Evolutionary conservation across 2,329 filamentous ascomycete genomes (phyloP), one percentile per base, ranked within the genome.

Genomic region (Lecanicillium sp.): DNA sequence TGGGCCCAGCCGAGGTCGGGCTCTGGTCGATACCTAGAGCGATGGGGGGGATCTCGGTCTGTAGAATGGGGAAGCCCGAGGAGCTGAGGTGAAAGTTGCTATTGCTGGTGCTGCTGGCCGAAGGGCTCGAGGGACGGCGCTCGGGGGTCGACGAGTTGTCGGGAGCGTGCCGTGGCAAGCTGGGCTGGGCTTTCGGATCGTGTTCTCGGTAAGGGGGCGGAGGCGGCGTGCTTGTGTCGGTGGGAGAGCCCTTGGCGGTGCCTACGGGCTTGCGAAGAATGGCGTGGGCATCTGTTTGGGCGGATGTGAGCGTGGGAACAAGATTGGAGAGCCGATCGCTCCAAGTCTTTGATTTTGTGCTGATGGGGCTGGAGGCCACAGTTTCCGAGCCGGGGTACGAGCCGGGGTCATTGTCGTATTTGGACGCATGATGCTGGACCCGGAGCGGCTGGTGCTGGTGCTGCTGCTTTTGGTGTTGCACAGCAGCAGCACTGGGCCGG

Each of bases 241-340:
- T 36, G 46, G 39, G 39, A 29, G 39, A 37, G 25, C 45, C 37
- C 37, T 42, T 42, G 29, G 36, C 22, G 34, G 39, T 13, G 39
- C 44, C 40, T 42, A 52, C 28, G 25, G 52, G 47, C 19, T 52
- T 56, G 28, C 51, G 58, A 29, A 44, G 47, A 27, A 54, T 37
- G 31, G 47, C 40, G 39, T 47, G 46, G 25, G 46, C 40, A 45
- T 61, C 60, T 54, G 53, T 42, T 36, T 52, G 45, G 30, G 55
- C 52, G 40, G 56, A 38, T 33, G 58, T 64, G 54, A 66, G 62
- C 48, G 58, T 55, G 34, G 60, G 62, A 33, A 63, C 48, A 30
- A 63, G 49, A 15, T 57, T 54, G 30, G 60, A 62, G 31, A 62
- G 43, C 42, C 61, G 60, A 35, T 53, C 48, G 40, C 54, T 49